Evolutionary conservation across 2,329 filamentous ascomycete genomes (phyloP).

Genomic region (Talaromyces sp.): DNA sequence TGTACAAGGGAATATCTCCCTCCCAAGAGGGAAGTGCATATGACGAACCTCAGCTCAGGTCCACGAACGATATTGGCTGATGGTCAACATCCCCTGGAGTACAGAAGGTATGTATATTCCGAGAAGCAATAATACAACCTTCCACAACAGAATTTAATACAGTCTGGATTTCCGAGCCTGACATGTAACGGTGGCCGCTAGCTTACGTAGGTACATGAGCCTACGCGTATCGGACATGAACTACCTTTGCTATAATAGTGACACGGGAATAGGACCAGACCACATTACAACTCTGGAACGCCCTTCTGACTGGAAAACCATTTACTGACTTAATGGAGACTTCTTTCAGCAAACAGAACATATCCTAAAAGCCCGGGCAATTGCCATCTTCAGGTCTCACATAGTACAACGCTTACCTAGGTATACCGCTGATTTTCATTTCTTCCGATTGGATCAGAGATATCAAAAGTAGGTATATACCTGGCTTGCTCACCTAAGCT

Average conservation of each 20-base stretch:
- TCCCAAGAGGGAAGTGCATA: not conserved
- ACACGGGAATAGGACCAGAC: not conserved
- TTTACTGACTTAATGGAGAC: too few relatives aligned
- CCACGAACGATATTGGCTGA: not conserved
- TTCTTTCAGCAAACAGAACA: too few relatives aligned
- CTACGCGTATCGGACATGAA: not conserved
- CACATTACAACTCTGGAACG: not conserved
- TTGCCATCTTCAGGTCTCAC: too few relatives aligned
- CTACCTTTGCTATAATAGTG: not conserved
- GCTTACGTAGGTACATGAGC: not conserved
- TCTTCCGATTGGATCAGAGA: too few relatives aligned
- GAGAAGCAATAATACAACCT: not conserved
- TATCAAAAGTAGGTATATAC: too few relatives aligned
- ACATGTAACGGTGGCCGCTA: not conserved
- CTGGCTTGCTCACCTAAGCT: too few relatives aligned
- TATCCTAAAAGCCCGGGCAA: too few relatives aligned
- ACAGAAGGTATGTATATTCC: not conserved
- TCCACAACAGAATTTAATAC: not conserved
- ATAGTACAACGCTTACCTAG: too few relatives aligned
- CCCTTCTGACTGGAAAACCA: too few relatives aligned
- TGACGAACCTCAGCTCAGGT: not conserved
- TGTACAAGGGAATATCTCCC: not conserved
- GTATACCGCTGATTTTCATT: too few relatives aligned
- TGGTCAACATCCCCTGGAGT: not conserved
- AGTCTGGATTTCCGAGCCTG: not conserved